Conservation (phyloP, 2,329 filamentous ascomycete species). For the Ophiostoma perfectum region DNA sequence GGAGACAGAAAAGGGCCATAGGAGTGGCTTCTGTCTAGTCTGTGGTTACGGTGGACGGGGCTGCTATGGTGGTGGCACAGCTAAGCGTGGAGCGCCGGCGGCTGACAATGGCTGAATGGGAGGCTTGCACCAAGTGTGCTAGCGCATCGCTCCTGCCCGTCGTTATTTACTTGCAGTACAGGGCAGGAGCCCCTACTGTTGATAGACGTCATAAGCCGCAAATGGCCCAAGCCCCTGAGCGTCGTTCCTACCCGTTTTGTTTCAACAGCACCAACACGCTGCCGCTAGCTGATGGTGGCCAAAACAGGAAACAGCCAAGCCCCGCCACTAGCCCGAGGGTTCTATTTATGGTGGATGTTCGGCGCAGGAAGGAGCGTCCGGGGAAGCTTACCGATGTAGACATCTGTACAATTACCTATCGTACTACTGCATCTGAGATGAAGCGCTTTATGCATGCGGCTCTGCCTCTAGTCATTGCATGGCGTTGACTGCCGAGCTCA, state of each 20-base stretch:
- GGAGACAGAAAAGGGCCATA: neutral
- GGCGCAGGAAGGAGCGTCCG: neutral
- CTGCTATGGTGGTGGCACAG: neutral
- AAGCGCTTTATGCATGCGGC: neutral
- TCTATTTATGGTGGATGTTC: conserved; percentile 13
- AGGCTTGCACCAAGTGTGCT: neutral
- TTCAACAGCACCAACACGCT: conserved; percentile 7
- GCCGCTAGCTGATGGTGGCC: neutral
- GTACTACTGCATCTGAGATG: no score
- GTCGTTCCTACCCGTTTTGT: conserved; percentile 14
- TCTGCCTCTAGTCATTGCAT: neutral
- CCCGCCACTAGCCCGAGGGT: neutral
- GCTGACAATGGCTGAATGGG: neutral
- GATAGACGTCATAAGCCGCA: conserved; percentile 17
- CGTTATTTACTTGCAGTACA: conserved; percentile 1
- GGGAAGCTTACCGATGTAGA: neutral
- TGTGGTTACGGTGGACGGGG: neutral
- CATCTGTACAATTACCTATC: no score
- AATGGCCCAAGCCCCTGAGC: conserved; percentile 8
- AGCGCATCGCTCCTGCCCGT: neutral
- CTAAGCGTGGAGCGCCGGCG: conserved; percentile 4
- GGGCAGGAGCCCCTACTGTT: neutral
- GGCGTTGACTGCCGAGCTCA: neutral
- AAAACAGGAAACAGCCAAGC: conserved; percentile 11
- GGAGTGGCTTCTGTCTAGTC: neutral